phyloP scores from a whole-genome alignment of 2,329 filamentous ascomycete genomes.

The Karstenula rhodostoma region DNA sequence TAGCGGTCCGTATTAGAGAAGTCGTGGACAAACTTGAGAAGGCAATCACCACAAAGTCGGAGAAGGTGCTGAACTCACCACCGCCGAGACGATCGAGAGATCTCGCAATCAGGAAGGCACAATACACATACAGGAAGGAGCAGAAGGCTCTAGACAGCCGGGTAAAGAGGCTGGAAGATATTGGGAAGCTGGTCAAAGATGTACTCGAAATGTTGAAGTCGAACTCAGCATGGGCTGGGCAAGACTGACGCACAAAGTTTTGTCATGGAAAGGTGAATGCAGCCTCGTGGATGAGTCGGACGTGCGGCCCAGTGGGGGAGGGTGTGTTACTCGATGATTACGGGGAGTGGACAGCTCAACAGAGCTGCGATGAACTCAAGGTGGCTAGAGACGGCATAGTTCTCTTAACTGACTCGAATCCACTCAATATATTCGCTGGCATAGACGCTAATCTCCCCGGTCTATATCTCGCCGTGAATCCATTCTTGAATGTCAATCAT shows the following conservation, averaged over 20 bases:
- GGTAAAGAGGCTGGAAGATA: background rate
- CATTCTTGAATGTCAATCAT: background rate
- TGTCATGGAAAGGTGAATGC: too few relatives aligned
- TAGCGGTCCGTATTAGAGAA: too few relatives aligned
- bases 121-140: background rate
- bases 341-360: too few relatives aligned
- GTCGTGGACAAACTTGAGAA: background rate
- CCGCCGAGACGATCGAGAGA: too few relatives aligned
- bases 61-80: background rate
- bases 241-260: too few relatives aligned
- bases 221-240: background rate
- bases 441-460: background rate
- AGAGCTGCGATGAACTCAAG: too few relatives aligned
- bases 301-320: too few relatives aligned
- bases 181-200: background rate
- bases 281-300: too few relatives aligned
- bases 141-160: background rate
- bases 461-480: background rate
- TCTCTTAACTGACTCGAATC: too few relatives aligned
- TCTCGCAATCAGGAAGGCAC: background rate
- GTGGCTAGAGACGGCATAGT: too few relatives aligned
- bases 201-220: background rate
- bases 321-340: too few relatives aligned
- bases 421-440: background rate
- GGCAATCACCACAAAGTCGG: background rate